Base-by-base conservation (phyloP, 805 yeast species). In the Hanseniaspora nectarophila region DNA sequence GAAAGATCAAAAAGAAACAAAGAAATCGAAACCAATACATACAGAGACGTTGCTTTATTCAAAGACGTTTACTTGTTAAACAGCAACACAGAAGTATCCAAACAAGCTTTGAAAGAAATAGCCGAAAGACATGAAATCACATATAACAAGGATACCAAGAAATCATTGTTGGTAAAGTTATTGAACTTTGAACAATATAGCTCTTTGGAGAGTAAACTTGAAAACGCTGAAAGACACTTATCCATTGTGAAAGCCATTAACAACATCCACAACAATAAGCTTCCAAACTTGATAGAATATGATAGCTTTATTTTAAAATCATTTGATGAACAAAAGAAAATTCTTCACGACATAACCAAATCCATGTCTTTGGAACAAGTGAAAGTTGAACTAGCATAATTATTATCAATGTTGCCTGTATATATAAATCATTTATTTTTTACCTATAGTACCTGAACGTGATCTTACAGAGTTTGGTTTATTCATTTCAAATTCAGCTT, bases 11-110 rank as follows among this genome's bases (percentile, higher is more conserved):
- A 81, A 55, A 73, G 77, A 21, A 64, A 70, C 37, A 73, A 68
- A n/a, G 84, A 81, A 59, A 40, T 81, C 42, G 70, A 70, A 24
- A 65, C 70, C 43, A 83, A 87, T 59, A 71, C 78, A 16, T 66
- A 13, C 12, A 47, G 45, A 47, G 23, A 47, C 21, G 43, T 31
- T 16, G 20, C 33, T 8, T 16, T 20, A 7, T 23, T 33, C 24
- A 33, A 53, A 15, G 38, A 54, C 15, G 33, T 54, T 4, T 58
- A 54, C 20, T 50, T 38, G 9, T 35, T 26, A 28, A 28, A 49
- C 20, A 26, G 34, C 58, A 73, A 75, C 59, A 75, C 74, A 21
- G 51, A 53, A 53, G 72, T 81, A 55, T 73, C 77, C 18, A 64
- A 70, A 37, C 73, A 68, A 16, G 84, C 81, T 58, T 43, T 81